Percentiles rank a stretch among this genome's conserved stretches.
Evolutionary conservation across 345 rosid species (phyloP).

Genomic region (Dipteronia sinensis): DNA sequence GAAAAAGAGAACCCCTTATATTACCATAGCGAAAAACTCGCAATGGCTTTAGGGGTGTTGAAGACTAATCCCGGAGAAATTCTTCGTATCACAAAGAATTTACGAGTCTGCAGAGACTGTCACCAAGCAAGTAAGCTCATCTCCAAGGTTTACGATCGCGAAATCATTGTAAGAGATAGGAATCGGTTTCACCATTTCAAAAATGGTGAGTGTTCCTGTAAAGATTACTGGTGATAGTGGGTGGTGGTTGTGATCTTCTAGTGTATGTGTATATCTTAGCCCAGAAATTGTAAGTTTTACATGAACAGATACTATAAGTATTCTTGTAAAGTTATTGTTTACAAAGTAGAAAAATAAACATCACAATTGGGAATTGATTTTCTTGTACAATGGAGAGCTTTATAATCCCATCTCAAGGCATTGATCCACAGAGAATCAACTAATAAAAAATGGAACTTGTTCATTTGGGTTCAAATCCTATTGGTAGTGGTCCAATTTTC

Average conservation of each 20-base stretch:
- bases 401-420: no score
- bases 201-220: slow-evolving; percentile 40
- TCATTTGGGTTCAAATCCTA: neutral
- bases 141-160: slow-evolving; percentile 33
- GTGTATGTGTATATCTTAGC: no score
- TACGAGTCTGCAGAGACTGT: slow-evolving; percentile 39
- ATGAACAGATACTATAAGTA: no score
- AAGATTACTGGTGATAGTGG: slow-evolving; percentile 37
- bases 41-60: slow-evolving; percentile 44
- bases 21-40: slow-evolving; percentile 48
- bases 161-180: slow-evolving; percentile 41
- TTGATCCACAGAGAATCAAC: no score
- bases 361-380: neutral
- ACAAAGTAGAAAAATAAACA: no score
- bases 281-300: no score
- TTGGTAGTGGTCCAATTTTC: no score
- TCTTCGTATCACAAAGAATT: slow-evolving; percentile 34
- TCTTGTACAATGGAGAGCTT: neutral
- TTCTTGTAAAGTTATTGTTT: no score
- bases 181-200: slow-evolving; percentile 38
- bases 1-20: slow-evolving; percentile 27
- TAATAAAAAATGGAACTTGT: neutral
- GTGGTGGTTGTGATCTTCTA: no score
- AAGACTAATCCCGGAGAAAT: slow-evolving; percentile 34
- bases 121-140: slow-evolving; percentile 43